phyloP scores from a whole-genome alignment of 768 basidiomycete species.

The Xerocomellus dryophilus region DNA sequence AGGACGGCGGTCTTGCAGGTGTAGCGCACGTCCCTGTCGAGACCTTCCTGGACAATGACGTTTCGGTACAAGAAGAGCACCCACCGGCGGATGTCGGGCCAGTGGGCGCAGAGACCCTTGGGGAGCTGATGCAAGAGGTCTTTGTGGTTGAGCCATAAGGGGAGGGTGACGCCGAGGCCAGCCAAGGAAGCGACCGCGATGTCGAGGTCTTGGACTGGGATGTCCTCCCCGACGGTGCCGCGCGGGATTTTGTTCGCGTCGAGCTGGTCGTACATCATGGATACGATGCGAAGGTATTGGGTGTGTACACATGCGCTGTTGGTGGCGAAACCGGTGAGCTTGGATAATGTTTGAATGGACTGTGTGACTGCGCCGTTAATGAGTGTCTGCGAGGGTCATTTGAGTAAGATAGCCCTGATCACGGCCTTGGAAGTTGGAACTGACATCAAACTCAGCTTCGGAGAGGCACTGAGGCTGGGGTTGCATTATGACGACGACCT shows the following conservation, averaged over 20 bases:
- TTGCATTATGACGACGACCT: neutral
- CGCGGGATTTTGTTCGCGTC: conserved; percentile 18
- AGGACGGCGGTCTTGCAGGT: conserved; percentile 25
- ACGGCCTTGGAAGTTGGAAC: conserved; percentile 1
- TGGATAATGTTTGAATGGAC: conserved; percentile 12
- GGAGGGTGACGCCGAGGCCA: conserved; percentile 23
- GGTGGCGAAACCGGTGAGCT: conserved; percentile 14
- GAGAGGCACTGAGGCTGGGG: neutral
- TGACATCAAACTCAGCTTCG: conserved; percentile 22
- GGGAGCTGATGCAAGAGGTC: conserved; percentile 14
- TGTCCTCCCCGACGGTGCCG: conserved; percentile 3
- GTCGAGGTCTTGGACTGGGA: conserved; percentile 7
- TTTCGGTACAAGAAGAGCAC: conserved; percentile 21
- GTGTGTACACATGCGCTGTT: conserved; percentile 10
- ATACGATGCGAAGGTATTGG: conserved; percentile 24
- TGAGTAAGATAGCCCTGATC: neutral
- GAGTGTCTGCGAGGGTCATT: conserved; percentile 9
- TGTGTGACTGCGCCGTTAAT: conserved; percentile 10
- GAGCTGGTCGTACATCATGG: conserved; percentile 23
- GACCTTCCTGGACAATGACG: conserved; percentile 7
- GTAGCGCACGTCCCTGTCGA: conserved; percentile 11
- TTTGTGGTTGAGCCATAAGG: conserved; percentile 21
- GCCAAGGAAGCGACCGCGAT: conserved; percentile 14
- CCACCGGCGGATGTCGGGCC: conserved; percentile 29
- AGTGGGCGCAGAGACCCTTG: conserved; percentile 14